A percentile compares a stretch with the other conserved stretches of the same genome.
These are phyloP conservation scores for Zymoseptoria passerinii DNA, from an alignment of 2,329 filamentous ascomycete genomes.

Conservation along the genomic window DNA sequence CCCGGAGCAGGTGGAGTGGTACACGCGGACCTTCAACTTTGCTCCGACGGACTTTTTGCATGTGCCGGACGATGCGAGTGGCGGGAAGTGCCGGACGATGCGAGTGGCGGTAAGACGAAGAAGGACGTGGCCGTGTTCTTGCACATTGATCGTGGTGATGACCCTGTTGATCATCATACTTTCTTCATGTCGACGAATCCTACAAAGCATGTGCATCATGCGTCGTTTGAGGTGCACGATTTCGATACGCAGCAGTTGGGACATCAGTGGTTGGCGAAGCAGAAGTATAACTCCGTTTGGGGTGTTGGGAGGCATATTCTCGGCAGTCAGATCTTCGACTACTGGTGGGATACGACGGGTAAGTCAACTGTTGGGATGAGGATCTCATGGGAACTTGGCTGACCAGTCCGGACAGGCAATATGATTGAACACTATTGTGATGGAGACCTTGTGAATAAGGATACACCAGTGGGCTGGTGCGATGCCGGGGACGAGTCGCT, in stretches of 20 bases:
- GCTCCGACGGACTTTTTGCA: conserved; percentile 38
- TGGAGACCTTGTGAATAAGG: conserved; percentile 55
- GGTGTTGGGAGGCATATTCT: conserved; percentile 49
- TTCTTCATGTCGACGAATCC: conserved; percentile 38
- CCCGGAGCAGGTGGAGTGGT: conserved; percentile 29
- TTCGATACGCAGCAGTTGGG: conserved; percentile 63
- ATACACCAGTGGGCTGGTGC: conserved; percentile 33
- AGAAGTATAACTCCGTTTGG: conserved; percentile 59
- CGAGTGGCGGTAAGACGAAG: conserved; percentile 7
- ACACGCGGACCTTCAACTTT: conserved; percentile 39
- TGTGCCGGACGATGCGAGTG: conserved; percentile 16
- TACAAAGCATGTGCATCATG: conserved; percentile 52
- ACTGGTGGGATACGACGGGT: conserved; percentile 45
- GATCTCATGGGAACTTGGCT: no score
- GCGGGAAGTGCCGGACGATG: conserved; percentile 16
- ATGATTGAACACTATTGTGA: conserved; percentile 48
- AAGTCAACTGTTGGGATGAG: not conserved
- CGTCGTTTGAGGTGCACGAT: conserved; percentile 61
- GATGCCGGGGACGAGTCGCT: conserved; percentile 29
- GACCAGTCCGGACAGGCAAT: no score
- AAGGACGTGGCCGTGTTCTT: conserved; percentile 42
- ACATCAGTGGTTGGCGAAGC: conserved; percentile 52
- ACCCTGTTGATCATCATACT: conserved; percentile 45
- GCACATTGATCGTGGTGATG: conserved; percentile 45
- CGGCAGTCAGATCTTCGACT: conserved; percentile 52